phyloP scores from a whole-genome alignment of 257 asterid species.

The Ophiorrhiza pumila region DNA sequence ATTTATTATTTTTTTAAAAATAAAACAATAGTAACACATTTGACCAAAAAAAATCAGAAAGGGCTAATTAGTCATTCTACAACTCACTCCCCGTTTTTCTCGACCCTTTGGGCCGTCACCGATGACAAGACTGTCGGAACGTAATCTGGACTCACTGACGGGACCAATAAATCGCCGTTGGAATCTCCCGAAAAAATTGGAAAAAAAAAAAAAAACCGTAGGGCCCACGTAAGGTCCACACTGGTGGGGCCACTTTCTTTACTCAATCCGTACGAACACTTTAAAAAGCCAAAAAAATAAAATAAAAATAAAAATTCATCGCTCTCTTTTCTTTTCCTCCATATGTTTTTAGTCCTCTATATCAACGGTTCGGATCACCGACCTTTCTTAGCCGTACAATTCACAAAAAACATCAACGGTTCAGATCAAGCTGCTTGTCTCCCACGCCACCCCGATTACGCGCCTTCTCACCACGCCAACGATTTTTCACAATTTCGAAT shows the following conservation, averaged over 20 bases:
- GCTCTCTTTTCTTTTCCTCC: neutral
- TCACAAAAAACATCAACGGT: neutral
- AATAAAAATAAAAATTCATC: too few relatives aligned
- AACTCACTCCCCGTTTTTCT: neutral
- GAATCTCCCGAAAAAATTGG: too few relatives aligned
- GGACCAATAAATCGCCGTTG: constrained; percentile 11
- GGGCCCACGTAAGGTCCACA: neutral
- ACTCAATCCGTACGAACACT: constrained; percentile 6
- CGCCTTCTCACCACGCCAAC: neutral
- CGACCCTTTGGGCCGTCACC: neutral
- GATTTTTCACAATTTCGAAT: constrained; percentile 7
- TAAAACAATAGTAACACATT: too few relatives aligned
- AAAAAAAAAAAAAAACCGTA: too few relatives aligned
- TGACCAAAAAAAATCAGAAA: too few relatives aligned
- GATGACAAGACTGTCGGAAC: neutral
- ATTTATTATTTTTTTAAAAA: too few relatives aligned
- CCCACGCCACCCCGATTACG: constrained; percentile 4
- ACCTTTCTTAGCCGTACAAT: neutral
- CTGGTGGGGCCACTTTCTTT: too few relatives aligned
- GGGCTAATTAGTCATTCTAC: neutral
- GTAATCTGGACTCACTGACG: neutral
- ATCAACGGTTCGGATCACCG: neutral
- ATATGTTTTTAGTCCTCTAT: neutral
- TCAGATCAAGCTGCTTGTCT: constrained; percentile 1
- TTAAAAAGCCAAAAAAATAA: neutral